Evolutionary conservation across 2,329 filamentous ascomycete genomes (phyloP).

Genomic region (Epichloe sp.): DNA sequence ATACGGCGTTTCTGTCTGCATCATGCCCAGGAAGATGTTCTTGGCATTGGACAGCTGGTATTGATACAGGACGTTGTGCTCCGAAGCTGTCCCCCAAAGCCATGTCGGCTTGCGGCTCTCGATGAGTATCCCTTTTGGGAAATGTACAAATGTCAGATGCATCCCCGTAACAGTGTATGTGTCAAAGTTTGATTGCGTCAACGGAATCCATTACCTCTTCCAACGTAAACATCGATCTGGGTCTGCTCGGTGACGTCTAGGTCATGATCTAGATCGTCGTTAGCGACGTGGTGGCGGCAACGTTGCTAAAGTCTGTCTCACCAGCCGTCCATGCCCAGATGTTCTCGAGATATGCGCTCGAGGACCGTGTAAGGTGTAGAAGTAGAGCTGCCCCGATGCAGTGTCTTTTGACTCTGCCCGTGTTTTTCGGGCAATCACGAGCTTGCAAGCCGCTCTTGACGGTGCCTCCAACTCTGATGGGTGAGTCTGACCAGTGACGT

Average conservation of each 20-base stretch:
- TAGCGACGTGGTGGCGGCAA: not conserved
- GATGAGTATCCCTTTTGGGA: slow-evolving; percentile 10
- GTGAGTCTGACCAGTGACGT: slow-evolving; percentile 21
- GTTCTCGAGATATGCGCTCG: slow-evolving; percentile 37
- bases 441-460: slow-evolving; percentile 8
- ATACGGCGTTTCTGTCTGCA: slow-evolving; percentile 50
- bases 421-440: slow-evolving; percentile 11
- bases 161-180: no score
- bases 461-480: slow-evolving; percentile 30
- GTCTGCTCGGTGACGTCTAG: slow-evolving; percentile 4
- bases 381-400: slow-evolving; percentile 48
- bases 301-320: slow-evolving; percentile 23
- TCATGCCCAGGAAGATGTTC: slow-evolving; percentile 42
- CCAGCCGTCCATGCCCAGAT: slow-evolving; percentile 57
- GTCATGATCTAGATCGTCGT: not conserved
- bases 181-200: no score
- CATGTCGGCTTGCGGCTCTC: slow-evolving; percentile 20
- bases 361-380: slow-evolving; percentile 29
- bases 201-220: slow-evolving; percentile 14
- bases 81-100: slow-evolving; percentile 17
- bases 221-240: slow-evolving; percentile 21
- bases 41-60: slow-evolving; percentile 31
- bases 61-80: slow-evolving; percentile 38
- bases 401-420: slow-evolving; percentile 22
- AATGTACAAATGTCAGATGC: not conserved